Evolutionary conservation across 2,329 filamentous ascomycete genomes (phyloP), one percentile per base, ranked within the genome.

Genomic region (Aspergillus pseudoviridinutans): DNA sequence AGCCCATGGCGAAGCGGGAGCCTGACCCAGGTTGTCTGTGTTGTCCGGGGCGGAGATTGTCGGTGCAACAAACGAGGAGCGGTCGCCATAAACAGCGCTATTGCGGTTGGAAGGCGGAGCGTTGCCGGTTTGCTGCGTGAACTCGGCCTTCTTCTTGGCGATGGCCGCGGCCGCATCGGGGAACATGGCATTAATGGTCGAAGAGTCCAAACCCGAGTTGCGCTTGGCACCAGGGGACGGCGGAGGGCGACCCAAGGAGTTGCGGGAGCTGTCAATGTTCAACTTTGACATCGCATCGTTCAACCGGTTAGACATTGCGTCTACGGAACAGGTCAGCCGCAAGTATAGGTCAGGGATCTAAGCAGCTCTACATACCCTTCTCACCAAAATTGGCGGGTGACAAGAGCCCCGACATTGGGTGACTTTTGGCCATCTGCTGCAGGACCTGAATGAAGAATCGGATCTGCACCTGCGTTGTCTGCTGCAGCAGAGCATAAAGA

Each of bases 401-500:
- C 53, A 99, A 78, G 41, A 99, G 89, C 54, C 93, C 91, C 38
- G 93, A 96, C 90, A 97, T 95, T 28, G 94, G 94, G 75, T 97
- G 92, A 69, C 88, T 96, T 79, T 97, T 96, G 63, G 92, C 92
- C 94, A 97, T 99, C 76, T 99, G 94, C 80, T 97, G 92, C 67
- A 99, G 81, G 50, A 99, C 92, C 77, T 97, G 93, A 66, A 97
- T 97, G 78, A 99, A 99, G 82, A 99, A 99, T 55, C 94, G 88
- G 71, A 97, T 96, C 79, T 99, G 94, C 60, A 99, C 93, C 78
- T 97, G 94, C 4, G 94, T 99, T 5, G 94, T 97, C 82, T 99
- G 94, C 80, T 99, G 94, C 59, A 99, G 82, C 66, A 99, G 81
- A 60, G 94, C 93, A 74, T 99, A 99, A 58, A 97, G 79, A 51